Evolutionary conservation across 2,329 filamentous ascomycete species (phyloP).

Genomic region (Claviceps sp.): DNA sequence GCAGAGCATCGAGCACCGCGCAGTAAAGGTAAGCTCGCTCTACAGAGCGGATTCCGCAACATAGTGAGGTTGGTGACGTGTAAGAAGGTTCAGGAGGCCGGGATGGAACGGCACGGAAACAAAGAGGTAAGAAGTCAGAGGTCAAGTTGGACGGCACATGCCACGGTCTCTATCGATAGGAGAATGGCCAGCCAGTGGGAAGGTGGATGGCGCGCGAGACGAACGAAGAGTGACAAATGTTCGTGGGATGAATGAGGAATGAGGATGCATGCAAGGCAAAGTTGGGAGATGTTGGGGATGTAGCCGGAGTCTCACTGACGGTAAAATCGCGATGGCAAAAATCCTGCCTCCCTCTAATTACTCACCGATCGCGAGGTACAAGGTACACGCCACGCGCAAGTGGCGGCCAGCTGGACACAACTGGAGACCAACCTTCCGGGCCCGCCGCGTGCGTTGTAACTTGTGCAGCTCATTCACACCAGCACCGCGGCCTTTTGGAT

Average conservation of each 20-base stretch:
- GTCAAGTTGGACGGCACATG: conserved; percentile 15
- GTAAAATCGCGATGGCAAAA: conserved; percentile 5
- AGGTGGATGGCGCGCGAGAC: neutral
- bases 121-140: conserved; percentile 9
- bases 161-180: conserved; percentile 19
- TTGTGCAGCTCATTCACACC: no score
- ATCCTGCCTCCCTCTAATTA: neutral
- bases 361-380: neutral
- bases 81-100: conserved; percentile 4
- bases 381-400: neutral
- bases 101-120: conserved; percentile 6
- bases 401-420: neutral
- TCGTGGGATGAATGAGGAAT: conserved; percentile 1
- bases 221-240: conserved; percentile 25
- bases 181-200: conserved; percentile 3
- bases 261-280: conserved; percentile 6
- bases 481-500: no score
- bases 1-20: conserved; percentile 36
- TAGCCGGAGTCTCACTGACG: neutral
- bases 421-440: no score
- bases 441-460: no score
- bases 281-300: neutral
- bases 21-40: conserved; percentile 51
- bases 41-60: conserved; percentile 57
- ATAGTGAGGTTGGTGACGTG: conserved; percentile 32